Base-by-base conservation (phyloP, 352 stramenopile genomes). In the Phytopythium boreale region DNA sequence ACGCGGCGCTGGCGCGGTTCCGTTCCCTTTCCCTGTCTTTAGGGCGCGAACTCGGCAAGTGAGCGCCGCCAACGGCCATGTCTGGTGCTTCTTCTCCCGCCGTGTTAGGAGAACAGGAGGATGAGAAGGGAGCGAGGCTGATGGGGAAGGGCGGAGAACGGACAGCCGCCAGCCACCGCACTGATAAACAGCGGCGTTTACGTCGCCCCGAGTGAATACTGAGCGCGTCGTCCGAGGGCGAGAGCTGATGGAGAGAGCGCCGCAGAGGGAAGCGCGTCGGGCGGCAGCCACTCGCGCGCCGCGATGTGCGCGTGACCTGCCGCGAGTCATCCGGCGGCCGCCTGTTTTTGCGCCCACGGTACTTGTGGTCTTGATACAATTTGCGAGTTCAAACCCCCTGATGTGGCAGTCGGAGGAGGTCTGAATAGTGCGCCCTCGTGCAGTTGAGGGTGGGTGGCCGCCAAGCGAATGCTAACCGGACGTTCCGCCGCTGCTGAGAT, bases 281-380 rank as follows among this genome's bases (percentile, higher is more conserved):
- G 44, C 43, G 12, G 55, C 36, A 60, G 36, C 55, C 55, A 60
- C 55, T 60, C 31, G 55, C 55, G 36, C 14, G n/a, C 4, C 55
- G 55, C 12, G 20, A 59, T 34, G 22, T 8, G 31, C 20, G 53
- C 22, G 36, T 60, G 55, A 60, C 55, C 55, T 60, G 55, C 31
- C 36, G 55, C 55, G 55, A 34, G 55, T 60, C 55, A 60, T 26
- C 51, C 10, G 36, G 4, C 24, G 55, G 55, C 55, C 55, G 55
- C 55, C 55, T 31, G 55, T 60, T 60, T 60, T 22, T 60, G n/a
- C 55, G 55, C 22, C 14, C 55, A 60, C 55, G 55, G 55, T 60
- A 50, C 55, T 27, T 15, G 27, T 17, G 2, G n/a, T n/a, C 4
- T 17, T 10, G 20, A 20, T 59, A 59, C 52, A 47, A 29, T 9